phyloP scores from a whole-genome alignment of 1,284 basidiomycete species.

The Cryptococcus sp. region DNA sequence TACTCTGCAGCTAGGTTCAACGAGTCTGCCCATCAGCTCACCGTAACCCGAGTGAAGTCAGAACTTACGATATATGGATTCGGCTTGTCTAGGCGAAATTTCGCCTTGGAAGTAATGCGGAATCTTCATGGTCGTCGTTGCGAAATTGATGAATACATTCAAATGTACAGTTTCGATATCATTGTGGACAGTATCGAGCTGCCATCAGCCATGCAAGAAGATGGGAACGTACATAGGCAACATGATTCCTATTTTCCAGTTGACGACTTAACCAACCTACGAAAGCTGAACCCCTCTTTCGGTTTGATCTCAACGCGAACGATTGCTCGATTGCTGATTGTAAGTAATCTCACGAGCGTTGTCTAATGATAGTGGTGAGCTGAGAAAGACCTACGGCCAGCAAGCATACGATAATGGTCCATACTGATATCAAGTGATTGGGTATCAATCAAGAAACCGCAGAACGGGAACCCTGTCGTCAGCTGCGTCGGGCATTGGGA shows the following conservation, averaged over 20 bases:
- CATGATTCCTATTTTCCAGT: conserved; percentile 47
- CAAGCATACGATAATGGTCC: conserved; percentile 65
- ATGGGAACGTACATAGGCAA: conserved; percentile 34
- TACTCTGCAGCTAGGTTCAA: conserved; percentile 30
- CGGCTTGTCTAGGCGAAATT: conserved; percentile 19
- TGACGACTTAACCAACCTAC: conserved; percentile 46
- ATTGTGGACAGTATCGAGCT: conserved; percentile 71
- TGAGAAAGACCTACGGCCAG: conserved; percentile 53
- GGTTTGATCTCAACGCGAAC: conserved; percentile 37
- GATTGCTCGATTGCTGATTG: conserved; percentile 40
- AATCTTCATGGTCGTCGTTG: conserved; percentile 84
- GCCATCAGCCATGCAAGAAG: conserved; percentile 1
- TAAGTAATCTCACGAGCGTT: too few relatives aligned
- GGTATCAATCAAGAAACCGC: conserved; percentile 75
- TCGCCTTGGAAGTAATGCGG: conserved; percentile 71
- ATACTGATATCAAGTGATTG: conserved; percentile 66
- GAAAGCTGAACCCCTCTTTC: conserved; percentile 32
- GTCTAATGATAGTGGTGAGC: neutral
- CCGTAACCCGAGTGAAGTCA: neutral
- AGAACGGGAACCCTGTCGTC: conserved; percentile 78
- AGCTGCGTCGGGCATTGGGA: neutral
- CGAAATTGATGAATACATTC: conserved; percentile 83
- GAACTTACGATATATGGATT: conserved; percentile 13
- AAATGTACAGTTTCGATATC: conserved; percentile 59
- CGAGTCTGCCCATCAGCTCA: conserved; percentile 17